A percentile compares a stretch with the other conserved stretches of the same genome.
Conservation (phyloP, 1,284 basidiomycete species). For the Cystobasidium pallidum region DNA sequence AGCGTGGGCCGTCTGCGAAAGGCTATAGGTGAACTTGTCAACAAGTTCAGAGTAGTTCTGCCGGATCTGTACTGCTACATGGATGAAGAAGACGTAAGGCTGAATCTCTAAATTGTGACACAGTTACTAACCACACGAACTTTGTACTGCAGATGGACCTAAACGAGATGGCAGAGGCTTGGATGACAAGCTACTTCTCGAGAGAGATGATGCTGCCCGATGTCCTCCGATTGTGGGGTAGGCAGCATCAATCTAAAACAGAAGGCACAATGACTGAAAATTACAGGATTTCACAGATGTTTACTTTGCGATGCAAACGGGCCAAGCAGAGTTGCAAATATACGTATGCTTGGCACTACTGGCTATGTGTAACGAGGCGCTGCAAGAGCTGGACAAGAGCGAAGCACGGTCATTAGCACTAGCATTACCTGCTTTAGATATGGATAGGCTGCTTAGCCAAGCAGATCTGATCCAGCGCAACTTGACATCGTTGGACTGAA, state of each 20-base stretch:
- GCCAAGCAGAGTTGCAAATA: conserved; percentile 10
- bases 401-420: conserved; percentile 21
- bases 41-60: conserved; percentile 8
- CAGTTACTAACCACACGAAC: background rate
- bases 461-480: conserved; percentile 18
- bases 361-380: conserved; percentile 18
- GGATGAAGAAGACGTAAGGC: conserved; percentile 25
- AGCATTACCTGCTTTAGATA: conserved; percentile 16
- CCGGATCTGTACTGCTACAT: conserved; percentile 20
- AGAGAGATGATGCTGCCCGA: conserved; percentile 21
- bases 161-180: conserved; percentile 17
- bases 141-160: conserved; percentile 4
- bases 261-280: too few species aligned
- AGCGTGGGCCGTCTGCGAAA: background rate
- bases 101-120: too few species aligned
- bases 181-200: conserved; percentile 19
- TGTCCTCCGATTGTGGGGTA: conserved; percentile 21
- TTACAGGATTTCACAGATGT: too few species aligned
- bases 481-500: conserved; percentile 7
- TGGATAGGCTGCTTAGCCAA: conserved; percentile 19
- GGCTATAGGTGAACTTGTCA: conserved; percentile 7
- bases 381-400: conserved; percentile 21
- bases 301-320: background rate
- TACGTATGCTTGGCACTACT: conserved; percentile 21
- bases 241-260: background rate